Evolutionary conservation across 768 basidiomycete species (phyloP).

Genomic region (Hygrocybe coccinea): DNA sequence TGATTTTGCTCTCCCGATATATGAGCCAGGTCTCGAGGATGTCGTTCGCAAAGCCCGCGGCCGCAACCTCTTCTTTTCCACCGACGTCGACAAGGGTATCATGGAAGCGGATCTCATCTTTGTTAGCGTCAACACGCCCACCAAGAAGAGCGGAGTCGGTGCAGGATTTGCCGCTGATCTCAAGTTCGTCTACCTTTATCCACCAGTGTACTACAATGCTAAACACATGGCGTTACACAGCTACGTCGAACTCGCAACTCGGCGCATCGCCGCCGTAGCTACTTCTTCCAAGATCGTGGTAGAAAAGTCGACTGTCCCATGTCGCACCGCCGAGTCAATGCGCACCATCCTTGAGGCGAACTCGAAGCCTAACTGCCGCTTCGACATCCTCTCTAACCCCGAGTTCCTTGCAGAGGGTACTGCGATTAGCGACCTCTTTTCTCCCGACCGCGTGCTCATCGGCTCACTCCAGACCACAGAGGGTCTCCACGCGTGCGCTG

Average conservation of each 20-base stretch:
- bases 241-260: constrained; percentile 95
- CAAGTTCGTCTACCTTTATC: constrained; percentile 57
- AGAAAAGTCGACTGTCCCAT: constrained; percentile 98
- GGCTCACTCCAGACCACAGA: constrained; percentile 89
- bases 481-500: constrained; percentile 73
- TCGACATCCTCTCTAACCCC: constrained; percentile 98
- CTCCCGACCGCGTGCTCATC: constrained; percentile 93
- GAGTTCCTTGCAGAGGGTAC: constrained; percentile 99
- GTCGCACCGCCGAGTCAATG: constrained; percentile 98
- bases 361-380: constrained; percentile 83
- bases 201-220: constrained; percentile 5
- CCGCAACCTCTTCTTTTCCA: constrained; percentile 95
- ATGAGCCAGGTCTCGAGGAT: constrained; percentile 92
- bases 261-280: constrained; percentile 90
- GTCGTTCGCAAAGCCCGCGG: constrained; percentile 86
- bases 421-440: constrained; percentile 83
- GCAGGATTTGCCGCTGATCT: constrained; percentile 98
- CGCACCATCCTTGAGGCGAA: constrained; percentile 98
- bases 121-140: constrained; percentile 97
- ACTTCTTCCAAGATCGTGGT: constrained; percentile 94
- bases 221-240: constrained; percentile 37
- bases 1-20: constrained; percentile 85
- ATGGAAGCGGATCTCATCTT: constrained; percentile 96
- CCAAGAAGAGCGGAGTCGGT: constrained; percentile 96
- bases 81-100: constrained; percentile 90